A percentile compares a stretch with the other conserved stretches of the same genome.
Evolutionary conservation across 2,329 filamentous ascomycete genomes (phyloP).

Genomic region (Lasiodiplodia gonubiensis): DNA sequence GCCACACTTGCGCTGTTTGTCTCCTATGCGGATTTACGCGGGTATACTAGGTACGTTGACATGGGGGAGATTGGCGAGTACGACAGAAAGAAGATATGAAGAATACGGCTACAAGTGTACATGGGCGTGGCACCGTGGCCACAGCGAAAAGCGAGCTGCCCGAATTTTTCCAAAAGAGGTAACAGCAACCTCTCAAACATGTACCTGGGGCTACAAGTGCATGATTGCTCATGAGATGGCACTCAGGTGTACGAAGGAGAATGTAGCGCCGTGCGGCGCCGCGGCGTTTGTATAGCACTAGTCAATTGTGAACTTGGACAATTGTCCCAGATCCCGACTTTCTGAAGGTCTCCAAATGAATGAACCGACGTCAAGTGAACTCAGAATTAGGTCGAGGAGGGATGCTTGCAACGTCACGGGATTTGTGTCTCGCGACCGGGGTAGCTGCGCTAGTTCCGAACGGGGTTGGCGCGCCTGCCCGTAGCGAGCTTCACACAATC

Average conservation of each 20-base stretch:
- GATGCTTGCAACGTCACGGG: slow-evolving; percentile 22
- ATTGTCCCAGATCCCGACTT: neutral
- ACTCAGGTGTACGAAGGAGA: neutral
- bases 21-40: neutral
- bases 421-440: neutral
- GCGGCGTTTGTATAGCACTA: neutral
- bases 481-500: slow-evolving; percentile 28
- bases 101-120: neutral
- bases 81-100: neutral
- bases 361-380: slow-evolving; percentile 1
- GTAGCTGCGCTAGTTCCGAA: neutral
- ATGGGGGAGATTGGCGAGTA: slow-evolving; percentile 7
- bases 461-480: neutral
- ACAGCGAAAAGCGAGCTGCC: too few relatives aligned
- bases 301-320: neutral
- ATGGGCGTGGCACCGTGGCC: neutral
- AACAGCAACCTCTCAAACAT: neutral
- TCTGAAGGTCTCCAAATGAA: neutral
- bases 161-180: neutral
- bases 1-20: neutral
- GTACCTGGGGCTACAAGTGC: neutral
- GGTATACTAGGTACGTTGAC: neutral
- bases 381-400: slow-evolving; percentile 9
- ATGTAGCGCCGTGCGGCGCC: neutral
- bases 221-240: neutral